Evolutionary conservation across 805 yeast species (phyloP), one percentile per base, ranked within the genome.

Genomic region (Sugiyamaella valdiviana): DNA sequence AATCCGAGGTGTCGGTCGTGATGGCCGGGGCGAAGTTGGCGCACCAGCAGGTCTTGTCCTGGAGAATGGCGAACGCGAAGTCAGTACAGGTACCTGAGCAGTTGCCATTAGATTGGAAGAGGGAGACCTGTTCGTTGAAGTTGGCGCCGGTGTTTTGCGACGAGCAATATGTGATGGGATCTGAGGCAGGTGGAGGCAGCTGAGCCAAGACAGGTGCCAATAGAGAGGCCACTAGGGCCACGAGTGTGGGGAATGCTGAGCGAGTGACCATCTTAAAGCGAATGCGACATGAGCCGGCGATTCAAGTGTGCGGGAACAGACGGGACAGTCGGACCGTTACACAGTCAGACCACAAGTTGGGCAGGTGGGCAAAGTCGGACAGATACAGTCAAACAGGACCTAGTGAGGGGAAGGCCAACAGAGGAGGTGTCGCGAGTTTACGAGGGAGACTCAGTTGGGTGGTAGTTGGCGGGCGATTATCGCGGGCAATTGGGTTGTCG

Each of bases 31-130:
- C 62, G 6, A 57, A 52, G 57, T 80, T 72, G 5, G 85, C 72
- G 59, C 88, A 82, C 82, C 83, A 82, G 61, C 88, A 82, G 41
- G 66, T 36, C 36, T 64, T 52, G n/a, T 68, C 71, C 54, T 69
- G 79, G 35, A 81, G 63, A 37, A 82, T 72, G 15, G 79, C 87
- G 50, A 71, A 78, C 7, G 77, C 70, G 52, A 67, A 74, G 6
- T 75, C 76, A 1, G 48, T 15, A 58, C 87, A 82, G 17, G 66
- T 61, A 40, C 65, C 69, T 2, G 69, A 57, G 59, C 88, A 82
- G 9, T 57, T 60, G 2, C 88, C 88, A 54, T 72, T 76, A 19
- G 75, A 66, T 57, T 71, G 74, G 48, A 53, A 74, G 20, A 48
- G 49, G 47, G 38, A 29, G 51, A 54, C 63, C 36, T 53, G 49